Conservation (phyloP, 106 monocot genomes). For the Apostasia shenzhenica region DNA sequence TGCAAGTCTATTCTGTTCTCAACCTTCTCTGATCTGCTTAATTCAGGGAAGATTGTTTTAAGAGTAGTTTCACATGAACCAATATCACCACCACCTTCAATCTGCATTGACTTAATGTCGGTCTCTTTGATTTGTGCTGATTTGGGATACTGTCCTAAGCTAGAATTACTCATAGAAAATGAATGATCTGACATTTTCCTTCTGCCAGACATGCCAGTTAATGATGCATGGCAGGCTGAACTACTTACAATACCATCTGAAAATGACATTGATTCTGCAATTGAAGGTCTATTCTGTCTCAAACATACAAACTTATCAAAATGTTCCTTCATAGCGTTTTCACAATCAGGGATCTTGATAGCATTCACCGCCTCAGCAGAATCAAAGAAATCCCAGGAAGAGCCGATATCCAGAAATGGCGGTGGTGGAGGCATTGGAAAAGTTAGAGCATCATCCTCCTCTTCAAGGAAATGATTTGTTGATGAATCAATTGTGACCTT, state of each 20-base stretch:
- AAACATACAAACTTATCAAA: slow-evolving; percentile 5
- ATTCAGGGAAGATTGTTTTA: slow-evolving; percentile 7
- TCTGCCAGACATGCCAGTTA: background rate
- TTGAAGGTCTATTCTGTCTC: slow-evolving; percentile 13
- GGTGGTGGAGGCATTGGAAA: slow-evolving; percentile 36
- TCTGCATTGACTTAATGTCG: background rate
- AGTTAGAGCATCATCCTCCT: slow-evolving; percentile 17
- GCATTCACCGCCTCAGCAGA: slow-evolving; percentile 11
- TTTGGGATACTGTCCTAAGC: background rate
- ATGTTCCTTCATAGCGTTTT: background rate
- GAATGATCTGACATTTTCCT: background rate
- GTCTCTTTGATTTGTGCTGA: background rate
- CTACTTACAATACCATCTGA: too few species aligned
- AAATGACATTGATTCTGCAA: slow-evolving; percentile 13
- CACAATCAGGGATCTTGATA: background rate
- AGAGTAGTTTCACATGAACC: slow-evolving; percentile 16
- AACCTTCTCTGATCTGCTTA: slow-evolving; percentile 21
- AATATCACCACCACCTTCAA: background rate
- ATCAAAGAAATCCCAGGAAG: slow-evolving; percentile 48
- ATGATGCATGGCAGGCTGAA: background rate
- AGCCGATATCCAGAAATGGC: slow-evolving; percentile 5
- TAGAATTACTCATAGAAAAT: background rate
- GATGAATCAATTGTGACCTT: slow-evolving; percentile 30
- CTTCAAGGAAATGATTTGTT: slow-evolving; percentile 17
- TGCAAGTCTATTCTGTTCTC: slow-evolving; percentile 33